Conservation (phyloP, 495 filamentous ascomycete genomes). For the Immersiella caudata region DNA sequence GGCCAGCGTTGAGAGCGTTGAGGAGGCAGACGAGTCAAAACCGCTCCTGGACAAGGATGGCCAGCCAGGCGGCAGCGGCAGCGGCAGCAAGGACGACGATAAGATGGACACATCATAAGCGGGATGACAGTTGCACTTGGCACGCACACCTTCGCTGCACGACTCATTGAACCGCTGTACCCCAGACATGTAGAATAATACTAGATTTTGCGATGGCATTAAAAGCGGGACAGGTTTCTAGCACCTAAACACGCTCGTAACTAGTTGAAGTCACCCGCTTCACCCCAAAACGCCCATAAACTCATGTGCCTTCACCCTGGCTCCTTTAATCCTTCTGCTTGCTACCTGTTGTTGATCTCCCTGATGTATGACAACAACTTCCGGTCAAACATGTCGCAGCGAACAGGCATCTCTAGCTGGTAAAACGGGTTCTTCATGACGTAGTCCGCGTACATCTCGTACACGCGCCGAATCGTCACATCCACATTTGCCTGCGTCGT, state of each 20-base stretch:
- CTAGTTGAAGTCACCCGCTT: neutral
- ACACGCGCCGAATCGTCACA: constrained; percentile 75
- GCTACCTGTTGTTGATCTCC: constrained; percentile 56
- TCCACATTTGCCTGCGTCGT: constrained; percentile 88
- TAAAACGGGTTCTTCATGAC: constrained; percentile 99
- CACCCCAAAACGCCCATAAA: constrained; percentile 8
- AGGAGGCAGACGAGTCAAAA: constrained; percentile 57
- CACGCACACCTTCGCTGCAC: neutral
- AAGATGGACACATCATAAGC: constrained; percentile 84
- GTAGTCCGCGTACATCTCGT: constrained; percentile 94
- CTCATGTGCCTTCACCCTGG: neutral
- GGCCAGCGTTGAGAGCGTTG: constrained; percentile 76
- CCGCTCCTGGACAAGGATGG: constrained; percentile 68
- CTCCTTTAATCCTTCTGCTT: too few species aligned
- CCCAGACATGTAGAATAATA: constrained; percentile 21
- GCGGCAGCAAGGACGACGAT: constrained; percentile 54
- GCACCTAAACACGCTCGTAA: neutral
- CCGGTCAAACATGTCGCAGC: constrained; percentile 92
- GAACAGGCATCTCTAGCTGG: constrained; percentile 93
- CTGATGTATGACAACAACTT: constrained; percentile 74
- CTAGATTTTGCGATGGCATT: constrained; percentile 19
- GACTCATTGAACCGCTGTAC: constrained; percentile 15
- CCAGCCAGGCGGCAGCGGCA: constrained; percentile 63
- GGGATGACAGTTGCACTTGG: neutral
- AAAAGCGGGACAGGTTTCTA: neutral